Percentiles rank a stretch among this genome's conserved stretches.
phyloP scores from a whole-genome alignment of 768 basidiomycete genomes.

The Leucocoprinus leucothites region DNA sequence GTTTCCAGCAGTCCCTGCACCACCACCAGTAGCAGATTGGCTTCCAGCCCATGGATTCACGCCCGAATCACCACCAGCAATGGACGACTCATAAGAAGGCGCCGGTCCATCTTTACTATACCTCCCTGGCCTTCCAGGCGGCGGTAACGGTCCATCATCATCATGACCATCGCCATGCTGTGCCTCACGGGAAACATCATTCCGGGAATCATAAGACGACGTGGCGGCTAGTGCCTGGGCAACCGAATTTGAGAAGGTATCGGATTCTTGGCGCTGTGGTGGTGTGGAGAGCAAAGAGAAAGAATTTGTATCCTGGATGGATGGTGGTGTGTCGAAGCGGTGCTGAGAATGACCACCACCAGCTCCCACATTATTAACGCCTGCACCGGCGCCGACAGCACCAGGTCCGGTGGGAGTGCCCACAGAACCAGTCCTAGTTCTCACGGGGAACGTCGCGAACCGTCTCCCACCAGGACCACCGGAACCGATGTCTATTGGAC shows the following conservation, averaged over 20 bases:
- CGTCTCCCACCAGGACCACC: slow-evolving; percentile 35
- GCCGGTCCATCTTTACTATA: slow-evolving; percentile 14
- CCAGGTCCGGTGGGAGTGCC: slow-evolving; percentile 14
- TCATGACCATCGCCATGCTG: neutral
- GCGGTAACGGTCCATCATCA: slow-evolving; percentile 1
- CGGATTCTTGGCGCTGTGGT: slow-evolving; percentile 1
- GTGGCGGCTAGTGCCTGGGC: slow-evolving; percentile 25
- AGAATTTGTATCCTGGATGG: neutral
- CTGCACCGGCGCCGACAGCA: no score
- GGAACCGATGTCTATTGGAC: slow-evolving; percentile 19
- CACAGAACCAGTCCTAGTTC: slow-evolving; percentile 26
- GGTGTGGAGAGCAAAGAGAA: slow-evolving; percentile 10
- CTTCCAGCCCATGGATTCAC: slow-evolving; percentile 3
- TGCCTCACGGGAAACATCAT: no score
- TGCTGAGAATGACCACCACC: slow-evolving; percentile 14
- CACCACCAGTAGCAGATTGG: neutral
- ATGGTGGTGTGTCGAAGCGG: neutral
- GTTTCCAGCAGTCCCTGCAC: neutral
- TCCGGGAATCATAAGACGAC: neutral
- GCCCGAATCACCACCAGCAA: neutral
- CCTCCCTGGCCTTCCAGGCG: slow-evolving; percentile 10
- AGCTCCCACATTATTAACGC: neutral
- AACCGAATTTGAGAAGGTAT: slow-evolving; percentile 35
- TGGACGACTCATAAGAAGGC: slow-evolving; percentile 4
- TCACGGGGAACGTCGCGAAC: slow-evolving; percentile 69